Evolutionary conservation across 176 grass and related monocot genomes (phyloP), one percentile per base, ranked within the genome.

Genomic region (Calamus simplicifolius): DNA sequence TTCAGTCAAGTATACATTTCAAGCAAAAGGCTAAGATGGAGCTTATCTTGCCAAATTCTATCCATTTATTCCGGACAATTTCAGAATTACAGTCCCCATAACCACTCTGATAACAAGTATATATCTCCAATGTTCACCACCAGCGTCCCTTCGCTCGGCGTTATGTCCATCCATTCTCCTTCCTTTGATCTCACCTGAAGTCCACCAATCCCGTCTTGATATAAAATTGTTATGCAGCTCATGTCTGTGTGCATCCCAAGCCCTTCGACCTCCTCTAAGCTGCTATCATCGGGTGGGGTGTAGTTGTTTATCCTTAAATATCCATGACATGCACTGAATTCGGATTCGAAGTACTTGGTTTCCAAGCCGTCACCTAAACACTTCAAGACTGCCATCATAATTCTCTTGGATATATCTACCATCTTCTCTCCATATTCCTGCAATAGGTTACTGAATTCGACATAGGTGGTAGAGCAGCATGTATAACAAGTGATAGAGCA

Each of bases 261-360:
- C 61, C 61, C 61, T 49, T 50, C 35, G 14, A 63, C 19, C 18
- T 63, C 61, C 8, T 49, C 16, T 25, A 19, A 12, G n/a, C 30
- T 3, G 19, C 29, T 48, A 2, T 63, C 61, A 19, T 26, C n/a
- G 2, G 61, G 61, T 3, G 19, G 18, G 4, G 61, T 16, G 61
- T 63, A 63, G 43, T 63, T 48, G 43, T 63, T 63, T 23, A 63
- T 63, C 61, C 61, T 19, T 25, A 63, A 35, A 50, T 63, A 63
- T 26, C 61, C 61, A 49, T 50, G 61, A 4, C 61, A 63, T 4
- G 12, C 13, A 25, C 61, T 26, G 43, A 63, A 63, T 10, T 63
- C 61, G 18, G 61, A 63, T 25, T 50, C 35, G 16, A 26, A 50
- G 61, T 50, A 50, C 19, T 63, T 63, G 5, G 61, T 50, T 4